These are phyloP conservation scores for Boletus fagicola DNA, from an alignment of 768 basidiomycete genomes.

Conservation along the genomic window DNA sequence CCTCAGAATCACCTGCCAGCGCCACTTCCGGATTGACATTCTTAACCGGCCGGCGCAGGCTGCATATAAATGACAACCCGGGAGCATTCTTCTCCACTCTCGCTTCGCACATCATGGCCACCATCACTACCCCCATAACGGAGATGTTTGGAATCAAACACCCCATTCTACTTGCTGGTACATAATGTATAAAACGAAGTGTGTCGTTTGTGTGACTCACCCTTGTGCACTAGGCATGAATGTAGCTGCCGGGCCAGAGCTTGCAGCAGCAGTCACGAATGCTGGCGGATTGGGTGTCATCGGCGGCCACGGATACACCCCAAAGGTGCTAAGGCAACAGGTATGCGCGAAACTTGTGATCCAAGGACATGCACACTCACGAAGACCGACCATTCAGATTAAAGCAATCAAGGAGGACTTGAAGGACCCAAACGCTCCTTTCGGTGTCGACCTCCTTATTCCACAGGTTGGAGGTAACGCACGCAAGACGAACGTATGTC, in stretches of 20 bases:
- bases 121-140: constrained; percentile 84
- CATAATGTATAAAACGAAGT: constrained; percentile 10
- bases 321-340: constrained; percentile 75
- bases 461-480: constrained; percentile 86
- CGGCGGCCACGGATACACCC: constrained; percentile 85
- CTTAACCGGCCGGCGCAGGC: background rate
- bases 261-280: constrained; percentile 92
- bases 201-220: constrained; percentile 38
- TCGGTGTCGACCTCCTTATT: constrained; percentile 88
- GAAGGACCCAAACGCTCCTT: constrained; percentile 73
- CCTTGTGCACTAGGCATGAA: constrained; percentile 50
- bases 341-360: constrained; percentile 37
- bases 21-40: background rate
- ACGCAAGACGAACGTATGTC: constrained; percentile 81
- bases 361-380: constrained; percentile 1
- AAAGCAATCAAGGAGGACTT: constrained; percentile 69
- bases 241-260: constrained; percentile 71
- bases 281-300: constrained; percentile 93
- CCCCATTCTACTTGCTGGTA: constrained; percentile 82
- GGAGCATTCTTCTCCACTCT: background rate
- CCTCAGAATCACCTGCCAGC: background rate
- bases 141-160: constrained; percentile 87
- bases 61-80: constrained; percentile 10
- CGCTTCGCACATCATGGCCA: constrained; percentile 31
- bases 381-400: constrained; percentile 45